These are phyloP conservation scores for Aspergillus fumigatus DNA, from an alignment of 2,329 filamentous ascomycete species.

Conservation along the genomic window DNA sequence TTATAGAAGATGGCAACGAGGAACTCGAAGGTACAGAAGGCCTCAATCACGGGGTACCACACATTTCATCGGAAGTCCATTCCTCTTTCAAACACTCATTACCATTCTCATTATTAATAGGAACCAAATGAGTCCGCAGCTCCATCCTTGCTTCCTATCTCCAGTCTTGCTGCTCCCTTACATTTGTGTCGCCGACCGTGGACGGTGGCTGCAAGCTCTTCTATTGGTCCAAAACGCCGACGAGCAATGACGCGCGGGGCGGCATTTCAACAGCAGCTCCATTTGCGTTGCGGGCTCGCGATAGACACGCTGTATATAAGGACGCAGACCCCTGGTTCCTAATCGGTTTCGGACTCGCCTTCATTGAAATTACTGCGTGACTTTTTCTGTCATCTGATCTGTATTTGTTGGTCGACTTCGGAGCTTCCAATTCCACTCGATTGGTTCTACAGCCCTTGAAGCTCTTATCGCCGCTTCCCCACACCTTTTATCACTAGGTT, in stretches of 20 bases:
- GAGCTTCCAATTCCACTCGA: background rate
- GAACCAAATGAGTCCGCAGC: background rate
- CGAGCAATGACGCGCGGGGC: slow-evolving; percentile 20
- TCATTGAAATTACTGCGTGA: background rate
- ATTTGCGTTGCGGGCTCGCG: slow-evolving; percentile 12
- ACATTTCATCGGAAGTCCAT: background rate
- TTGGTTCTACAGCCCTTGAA: background rate
- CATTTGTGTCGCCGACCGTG: background rate
- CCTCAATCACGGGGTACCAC: background rate
- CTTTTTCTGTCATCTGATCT: background rate
- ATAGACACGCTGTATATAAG: slow-evolving; percentile 10
- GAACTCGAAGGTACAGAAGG: background rate
- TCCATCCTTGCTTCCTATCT: background rate
- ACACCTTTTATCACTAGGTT: background rate
- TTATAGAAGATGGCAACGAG: no score
- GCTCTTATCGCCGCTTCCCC: background rate
- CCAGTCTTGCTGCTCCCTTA: background rate
- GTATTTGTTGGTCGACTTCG: background rate
- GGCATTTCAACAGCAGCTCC: slow-evolving; percentile 14
- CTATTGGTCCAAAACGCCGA: slow-evolving; percentile 26
- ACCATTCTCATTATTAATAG: background rate
- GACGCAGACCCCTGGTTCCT: background rate
- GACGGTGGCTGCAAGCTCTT: background rate
- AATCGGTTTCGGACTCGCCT: background rate
- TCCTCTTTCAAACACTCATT: background rate